phyloP scores from a whole-genome alignment of 805 yeast species.

The Wickerhamiella slavikovae region DNA sequence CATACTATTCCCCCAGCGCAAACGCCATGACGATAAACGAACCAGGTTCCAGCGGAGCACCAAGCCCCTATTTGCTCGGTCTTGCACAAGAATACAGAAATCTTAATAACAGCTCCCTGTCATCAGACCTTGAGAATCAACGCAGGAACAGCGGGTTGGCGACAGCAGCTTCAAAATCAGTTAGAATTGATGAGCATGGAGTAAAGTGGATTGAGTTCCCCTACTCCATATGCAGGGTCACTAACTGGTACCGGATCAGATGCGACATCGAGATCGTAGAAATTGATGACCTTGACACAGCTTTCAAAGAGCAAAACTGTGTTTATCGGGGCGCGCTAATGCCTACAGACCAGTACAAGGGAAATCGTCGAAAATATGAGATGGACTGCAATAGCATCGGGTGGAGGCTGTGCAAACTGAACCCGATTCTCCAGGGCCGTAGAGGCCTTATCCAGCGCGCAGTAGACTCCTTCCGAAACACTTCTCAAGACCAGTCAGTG shows the following conservation, averaged over 20 bases:
- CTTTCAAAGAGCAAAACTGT: slow-evolving; percentile 23
- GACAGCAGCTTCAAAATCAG: background rate
- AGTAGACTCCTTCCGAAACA: slow-evolving; percentile 31
- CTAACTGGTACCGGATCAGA: slow-evolving; percentile 15
- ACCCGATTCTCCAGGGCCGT: slow-evolving; percentile 23
- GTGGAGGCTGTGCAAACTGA: slow-evolving; percentile 25
- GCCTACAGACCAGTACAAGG: slow-evolving; percentile 22
- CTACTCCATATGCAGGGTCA: slow-evolving; percentile 16
- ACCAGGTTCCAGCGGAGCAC: too few relatives aligned
- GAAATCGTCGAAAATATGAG: slow-evolving; percentile 27
- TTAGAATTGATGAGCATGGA: slow-evolving; percentile 5
- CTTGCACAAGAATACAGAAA: too few relatives aligned
- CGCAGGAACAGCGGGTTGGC: too few relatives aligned
- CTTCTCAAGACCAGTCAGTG: slow-evolving; percentile 22
- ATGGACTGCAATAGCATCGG: slow-evolving; percentile 28
- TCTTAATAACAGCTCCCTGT: too few relatives aligned
- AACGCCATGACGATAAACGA: too few relatives aligned
- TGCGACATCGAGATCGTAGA: slow-evolving; percentile 17
- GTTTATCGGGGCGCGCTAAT: slow-evolving; percentile 29
- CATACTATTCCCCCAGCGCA: too few relatives aligned
- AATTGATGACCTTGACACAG: slow-evolving; percentile 12
- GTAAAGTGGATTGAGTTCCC: slow-evolving; percentile 16
- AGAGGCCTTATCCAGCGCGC: slow-evolving; percentile 31
- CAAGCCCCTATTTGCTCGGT: too few relatives aligned
- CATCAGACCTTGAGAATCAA: too few relatives aligned